A percentile compares a stretch with the other conserved stretches of the same genome.
Conservation (phyloP, 805 yeast species). For the Candida ovalis region DNA sequence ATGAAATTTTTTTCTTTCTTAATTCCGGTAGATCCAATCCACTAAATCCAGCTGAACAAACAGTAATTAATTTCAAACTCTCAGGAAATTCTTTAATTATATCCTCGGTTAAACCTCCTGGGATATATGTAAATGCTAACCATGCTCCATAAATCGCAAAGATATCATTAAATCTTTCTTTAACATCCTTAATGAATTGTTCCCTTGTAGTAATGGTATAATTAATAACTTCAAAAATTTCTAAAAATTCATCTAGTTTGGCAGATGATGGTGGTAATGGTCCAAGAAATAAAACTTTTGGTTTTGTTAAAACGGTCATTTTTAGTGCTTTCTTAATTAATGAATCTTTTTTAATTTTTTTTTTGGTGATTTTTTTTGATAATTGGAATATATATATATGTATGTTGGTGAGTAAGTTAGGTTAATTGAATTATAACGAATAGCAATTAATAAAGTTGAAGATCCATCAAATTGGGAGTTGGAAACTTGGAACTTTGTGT, state of each 20-base stretch:
- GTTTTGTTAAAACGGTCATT: background rate
- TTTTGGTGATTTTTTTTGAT: too few relatives aligned
- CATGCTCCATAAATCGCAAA: constrained; percentile 51
- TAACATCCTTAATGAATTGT: constrained; percentile 37
- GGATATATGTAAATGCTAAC: constrained; percentile 40
- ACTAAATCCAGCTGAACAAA: constrained; percentile 54
- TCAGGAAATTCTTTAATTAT: constrained; percentile 39
- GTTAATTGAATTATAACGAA: too few relatives aligned
- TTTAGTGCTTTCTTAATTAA: too few relatives aligned
- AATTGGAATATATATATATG: too few relatives aligned
- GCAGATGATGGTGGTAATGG: constrained; percentile 45
- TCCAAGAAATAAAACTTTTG: constrained; percentile 45
- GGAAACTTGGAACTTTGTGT: too few relatives aligned
- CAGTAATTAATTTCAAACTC: constrained; percentile 42
- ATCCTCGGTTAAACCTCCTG: constrained; percentile 42
- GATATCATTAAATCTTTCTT: constrained; percentile 34
- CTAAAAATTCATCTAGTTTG: constrained; percentile 42
- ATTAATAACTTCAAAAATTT: constrained; percentile 36
- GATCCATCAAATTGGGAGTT: too few relatives aligned
- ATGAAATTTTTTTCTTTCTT: constrained; percentile 37
- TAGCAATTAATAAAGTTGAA: too few relatives aligned
- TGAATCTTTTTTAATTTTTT: too few relatives aligned
- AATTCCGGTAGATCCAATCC: constrained; percentile 38
- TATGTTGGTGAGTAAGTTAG: too few relatives aligned
- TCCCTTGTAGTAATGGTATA: constrained; percentile 40